A percentile compares a stretch with the other conserved stretches of the same genome.
Conservation (phyloP, 164 flowering plant species). For the Paratinospora sagittata region DNA sequence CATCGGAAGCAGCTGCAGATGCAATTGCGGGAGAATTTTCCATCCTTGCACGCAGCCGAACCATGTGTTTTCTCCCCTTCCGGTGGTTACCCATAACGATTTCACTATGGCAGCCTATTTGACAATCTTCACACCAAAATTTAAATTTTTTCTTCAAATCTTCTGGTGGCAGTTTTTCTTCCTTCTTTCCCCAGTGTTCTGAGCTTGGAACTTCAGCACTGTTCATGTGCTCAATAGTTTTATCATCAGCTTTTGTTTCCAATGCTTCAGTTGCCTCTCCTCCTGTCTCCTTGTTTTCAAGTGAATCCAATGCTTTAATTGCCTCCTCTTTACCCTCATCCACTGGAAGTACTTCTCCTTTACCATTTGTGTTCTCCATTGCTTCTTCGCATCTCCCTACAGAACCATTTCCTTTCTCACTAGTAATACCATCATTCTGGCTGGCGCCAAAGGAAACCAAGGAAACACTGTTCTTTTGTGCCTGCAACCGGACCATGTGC, state of each 20-base stretch:
- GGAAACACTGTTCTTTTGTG: neutral
- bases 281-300: neutral
- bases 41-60: neutral
- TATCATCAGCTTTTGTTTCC: neutral
- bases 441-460: no score
- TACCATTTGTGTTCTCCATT: no score
- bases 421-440: no score
- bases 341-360: no score
- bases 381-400: no score
- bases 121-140: conserved; percentile 22
- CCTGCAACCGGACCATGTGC: conserved; percentile 13
- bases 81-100: conserved; percentile 14
- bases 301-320: neutral
- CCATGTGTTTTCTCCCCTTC: conserved; percentile 20
- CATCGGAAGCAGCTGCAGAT: neutral
- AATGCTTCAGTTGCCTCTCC: neutral
- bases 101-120: conserved; percentile 12
- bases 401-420: no score
- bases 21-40: neutral
- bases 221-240: neutral
- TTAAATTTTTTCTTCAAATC: conserved; percentile 7
- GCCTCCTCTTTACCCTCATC: neutral
- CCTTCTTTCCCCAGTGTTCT: neutral
- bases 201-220: neutral
- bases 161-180: conserved; percentile 1